Percentiles rank a stretch among this genome's conserved stretches.
Evolutionary conservation across 306 rosid genomes (phyloP).

Genomic region (Rosa persica): DNA sequence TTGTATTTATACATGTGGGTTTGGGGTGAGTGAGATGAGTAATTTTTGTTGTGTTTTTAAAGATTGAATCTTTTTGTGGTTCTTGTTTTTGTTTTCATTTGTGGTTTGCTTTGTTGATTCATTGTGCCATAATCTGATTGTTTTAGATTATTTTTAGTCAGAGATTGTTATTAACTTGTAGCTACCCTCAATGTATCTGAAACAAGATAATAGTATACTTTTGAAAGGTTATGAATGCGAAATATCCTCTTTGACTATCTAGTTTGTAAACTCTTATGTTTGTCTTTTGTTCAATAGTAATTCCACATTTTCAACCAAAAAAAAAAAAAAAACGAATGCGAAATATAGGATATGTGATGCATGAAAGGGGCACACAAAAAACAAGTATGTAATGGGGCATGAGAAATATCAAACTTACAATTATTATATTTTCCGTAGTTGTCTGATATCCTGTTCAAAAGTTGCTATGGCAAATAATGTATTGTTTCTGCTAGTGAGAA

Average conservation of each 20-base stretch:
- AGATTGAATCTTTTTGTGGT: constrained; percentile 3
- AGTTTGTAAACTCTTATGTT: no score
- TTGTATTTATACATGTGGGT: background rate
- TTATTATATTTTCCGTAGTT: background rate
- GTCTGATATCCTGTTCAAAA: background rate
- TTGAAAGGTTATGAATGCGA: background rate
- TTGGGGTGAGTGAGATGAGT: no score
- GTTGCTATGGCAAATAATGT: background rate
- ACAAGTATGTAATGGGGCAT: background rate
- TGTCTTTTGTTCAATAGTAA: no score
- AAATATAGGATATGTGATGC: background rate
- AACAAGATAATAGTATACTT: background rate
- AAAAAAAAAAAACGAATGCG: no score
- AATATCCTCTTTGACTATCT: no score
- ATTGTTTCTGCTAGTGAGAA: background rate
- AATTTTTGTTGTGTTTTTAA: background rate
- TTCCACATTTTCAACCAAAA: no score
- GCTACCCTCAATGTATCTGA: background rate
- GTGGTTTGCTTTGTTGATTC: background rate
- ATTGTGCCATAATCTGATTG: background rate
- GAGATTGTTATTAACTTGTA: background rate
- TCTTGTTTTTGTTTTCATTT: background rate
- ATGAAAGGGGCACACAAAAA: background rate
- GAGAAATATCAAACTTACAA: background rate
- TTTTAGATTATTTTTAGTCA: background rate